Conservation (phyloP, 129 eudicot species). For the Artemisia tridentata region DNA sequence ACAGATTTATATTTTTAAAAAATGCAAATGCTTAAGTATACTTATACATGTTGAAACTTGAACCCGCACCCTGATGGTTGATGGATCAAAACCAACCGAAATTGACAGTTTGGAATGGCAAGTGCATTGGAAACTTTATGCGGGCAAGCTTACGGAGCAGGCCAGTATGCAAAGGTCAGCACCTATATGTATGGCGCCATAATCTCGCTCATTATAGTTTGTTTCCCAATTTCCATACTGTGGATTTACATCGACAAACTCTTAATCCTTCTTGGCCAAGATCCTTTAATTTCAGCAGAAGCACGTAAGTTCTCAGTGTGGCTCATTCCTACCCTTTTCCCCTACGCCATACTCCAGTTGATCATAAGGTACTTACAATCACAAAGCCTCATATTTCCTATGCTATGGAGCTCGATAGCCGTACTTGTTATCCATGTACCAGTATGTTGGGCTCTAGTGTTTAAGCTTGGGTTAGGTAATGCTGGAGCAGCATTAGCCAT, state of each 20-base stretch:
- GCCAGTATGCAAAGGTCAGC: slow-evolving; percentile 45
- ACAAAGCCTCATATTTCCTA: slow-evolving; percentile 51
- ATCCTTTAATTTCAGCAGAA: slow-evolving; percentile 49
- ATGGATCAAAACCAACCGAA: not conserved
- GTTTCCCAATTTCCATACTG: no score
- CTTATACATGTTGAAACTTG: no score
- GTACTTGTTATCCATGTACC: slow-evolving; percentile 42
- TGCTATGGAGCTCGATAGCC: slow-evolving; percentile 45
- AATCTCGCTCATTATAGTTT: slow-evolving; percentile 41
- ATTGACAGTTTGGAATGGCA: slow-evolving; percentile 46
- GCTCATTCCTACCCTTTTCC: slow-evolving; percentile 45
- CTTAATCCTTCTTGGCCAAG: slow-evolving; percentile 44
- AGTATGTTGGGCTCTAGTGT: slow-evolving; percentile 48
- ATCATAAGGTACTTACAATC: slow-evolving; percentile 48
- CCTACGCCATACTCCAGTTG: slow-evolving; percentile 43
- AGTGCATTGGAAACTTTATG: slow-evolving; percentile 9
- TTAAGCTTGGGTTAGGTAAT: slow-evolving; percentile 30
- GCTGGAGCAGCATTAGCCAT: slow-evolving; percentile 53
- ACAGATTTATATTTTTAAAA: no score
- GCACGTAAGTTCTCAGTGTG: slow-evolving; percentile 51
- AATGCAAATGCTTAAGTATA: no score
- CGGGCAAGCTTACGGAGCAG: slow-evolving; percentile 25
- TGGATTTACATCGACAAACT: no score
- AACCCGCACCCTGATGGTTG: no score
- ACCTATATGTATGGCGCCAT: slow-evolving; percentile 41